These are phyloP conservation scores for Flaveria brownii DNA, from an alignment of 129 eudicot species.

Conservation along the genomic window DNA sequence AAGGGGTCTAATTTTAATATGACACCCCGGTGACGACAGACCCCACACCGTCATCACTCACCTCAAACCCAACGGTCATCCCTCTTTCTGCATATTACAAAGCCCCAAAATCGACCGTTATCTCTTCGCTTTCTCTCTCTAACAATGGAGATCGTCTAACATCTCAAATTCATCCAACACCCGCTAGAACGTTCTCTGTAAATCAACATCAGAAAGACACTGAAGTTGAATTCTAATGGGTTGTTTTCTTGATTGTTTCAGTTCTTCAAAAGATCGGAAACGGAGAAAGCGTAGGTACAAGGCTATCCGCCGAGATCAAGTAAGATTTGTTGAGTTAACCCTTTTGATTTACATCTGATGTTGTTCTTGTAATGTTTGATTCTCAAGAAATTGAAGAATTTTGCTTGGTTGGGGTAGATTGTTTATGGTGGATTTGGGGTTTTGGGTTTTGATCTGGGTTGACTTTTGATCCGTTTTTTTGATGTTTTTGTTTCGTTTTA, in stretches of 20 bases:
- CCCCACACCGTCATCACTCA: conserved; percentile 15
- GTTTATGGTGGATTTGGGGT: conserved; percentile 2
- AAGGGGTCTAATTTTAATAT: not conserved
- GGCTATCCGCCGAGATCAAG: conserved; percentile 56
- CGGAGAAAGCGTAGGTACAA: conserved; percentile 49
- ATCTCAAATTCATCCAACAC: conserved; percentile 15
- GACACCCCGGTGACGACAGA: conserved; percentile 35
- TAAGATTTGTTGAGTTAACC: conserved; percentile 28
- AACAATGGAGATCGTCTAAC: conserved; percentile 42
- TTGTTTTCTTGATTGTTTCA: conserved; percentile 93
- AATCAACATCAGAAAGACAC: conserved; percentile 20
- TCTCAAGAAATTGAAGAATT: not conserved
- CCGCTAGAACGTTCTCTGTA: conserved; percentile 16
- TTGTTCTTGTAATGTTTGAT: not conserved
- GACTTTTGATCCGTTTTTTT: no score
- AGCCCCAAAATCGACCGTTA: conserved; percentile 53
- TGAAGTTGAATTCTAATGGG: conserved; percentile 50
- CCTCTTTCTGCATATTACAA: conserved; percentile 33
- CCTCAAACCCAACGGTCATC: conserved; percentile 65
- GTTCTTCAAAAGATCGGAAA: conserved; percentile 56
- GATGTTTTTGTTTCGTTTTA: no score
- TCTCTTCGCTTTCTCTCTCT: conserved; percentile 16
- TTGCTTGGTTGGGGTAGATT: not conserved
- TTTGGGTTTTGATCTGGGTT: not conserved
- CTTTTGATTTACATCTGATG: not conserved